Base-by-base conservation (phyloP, 768 basidiomycete genomes). In the Amylocystis lapponica region DNA sequence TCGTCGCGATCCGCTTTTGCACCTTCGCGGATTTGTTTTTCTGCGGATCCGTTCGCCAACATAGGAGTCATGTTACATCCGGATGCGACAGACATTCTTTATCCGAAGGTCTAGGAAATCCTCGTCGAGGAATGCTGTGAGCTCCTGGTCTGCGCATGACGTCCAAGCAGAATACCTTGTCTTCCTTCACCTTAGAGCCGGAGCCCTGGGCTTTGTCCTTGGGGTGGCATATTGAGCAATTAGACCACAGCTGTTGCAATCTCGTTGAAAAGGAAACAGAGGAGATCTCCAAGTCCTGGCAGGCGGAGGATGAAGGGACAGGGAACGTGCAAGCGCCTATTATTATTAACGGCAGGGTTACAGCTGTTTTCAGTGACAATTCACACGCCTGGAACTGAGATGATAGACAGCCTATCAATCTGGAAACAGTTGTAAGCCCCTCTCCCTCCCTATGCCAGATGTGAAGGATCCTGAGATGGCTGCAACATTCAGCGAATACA, bases 11-110 rank as follows among this genome's bases (percentile, higher is more conserved):
- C 51, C 90, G 76, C 53, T 85, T 80, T 70, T 97, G 86, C 21
- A 94, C 94, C 64, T 86, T 96, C 55, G 89, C 67, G 2, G 92
- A 94, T 69, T 91, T 93, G 61, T 92, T 93, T 89, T 93, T 94
- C 86, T 89, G 36, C 36, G 30, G 23, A 23, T 17, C 11, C 14
- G 3, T 20, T 16, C 21, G 39, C 29, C 34, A 21, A 9, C 29
- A 27, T 35, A 30, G 38, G 39, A 23, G n/a, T n/a, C 13, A 7
- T 29, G 23, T 16, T 21, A 21, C n/a, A 16, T 22, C 12, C 7
- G 16, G 20, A 45, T 11, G 2, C 5, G 26, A 71, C 82, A 52
- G 49, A 87, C 87, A 64, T 90, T 89, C 74, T 90, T 90, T 78
- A 90, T 66, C 87, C 88, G 66, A 90, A 90, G 41, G 88, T 91